Base-by-base conservation (phyloP, 441 rosid genomes). In the Erodium texanum region DNA sequence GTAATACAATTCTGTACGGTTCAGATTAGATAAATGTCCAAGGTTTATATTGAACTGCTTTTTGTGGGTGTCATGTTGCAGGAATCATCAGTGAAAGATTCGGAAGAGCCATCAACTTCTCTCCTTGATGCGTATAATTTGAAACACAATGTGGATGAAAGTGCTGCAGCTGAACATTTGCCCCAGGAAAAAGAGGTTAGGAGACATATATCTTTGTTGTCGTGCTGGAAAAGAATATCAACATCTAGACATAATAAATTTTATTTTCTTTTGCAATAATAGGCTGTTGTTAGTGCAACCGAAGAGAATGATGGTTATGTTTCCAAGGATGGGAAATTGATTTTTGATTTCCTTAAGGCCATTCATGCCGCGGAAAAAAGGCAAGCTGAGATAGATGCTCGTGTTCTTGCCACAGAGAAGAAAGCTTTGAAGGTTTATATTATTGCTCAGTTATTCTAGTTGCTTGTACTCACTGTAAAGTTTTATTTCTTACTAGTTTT, bases 321-420 rank as follows among this genome's bases (percentile, higher is more conserved):
- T 68, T 83, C 82, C 12, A 79, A 83, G 70, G 92, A 89, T 77
- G 96, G 96, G 66, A 89, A 84, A 72, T 64, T 92, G 83, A 80
- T 95, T 75, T 72, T 95, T 66, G 85, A 82, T 75, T 92, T 95
- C 82, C 83, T 94, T 24, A 75, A 85, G 84, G 95, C 97, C 66
- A 90, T 95, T 71, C 98, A 92, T 75, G 84, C 81, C 34, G 97
- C 98, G 72, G 97, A 92, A 81, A 80, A 86, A 67, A 81, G 89
- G 80, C 98, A 92, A 80, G 93, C 97, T 64, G 88, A 90, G 73
- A 66, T 87, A 70, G 98, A 92, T 85, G 88, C 93, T 74, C 86
- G 27, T 74, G 80, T 83, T 74, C 92, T 90, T 79, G 76, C 87
- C 45, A 85, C 84, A 79, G 93, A 92, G 71, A 81, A 76, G 80